These are phyloP conservation scores for Pythium grandisporangium DNA, from an alignment of 352 stramenopile species.

Conservation along the genomic window DNA sequence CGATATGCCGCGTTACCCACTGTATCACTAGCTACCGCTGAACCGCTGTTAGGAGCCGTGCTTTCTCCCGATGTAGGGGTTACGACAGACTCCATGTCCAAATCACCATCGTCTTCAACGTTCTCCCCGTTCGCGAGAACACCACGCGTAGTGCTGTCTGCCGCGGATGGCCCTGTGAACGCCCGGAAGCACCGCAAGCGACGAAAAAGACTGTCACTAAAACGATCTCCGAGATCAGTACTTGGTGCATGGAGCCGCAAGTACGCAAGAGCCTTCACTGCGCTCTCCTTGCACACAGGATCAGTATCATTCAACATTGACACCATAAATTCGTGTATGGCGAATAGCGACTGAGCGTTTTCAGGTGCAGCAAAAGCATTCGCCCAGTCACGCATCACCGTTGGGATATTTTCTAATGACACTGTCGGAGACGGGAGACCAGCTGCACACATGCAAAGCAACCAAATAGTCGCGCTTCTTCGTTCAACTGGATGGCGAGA, in stretches of 20 bases:
- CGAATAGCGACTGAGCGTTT: conserved; percentile 23
- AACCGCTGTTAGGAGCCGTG: too few species aligned
- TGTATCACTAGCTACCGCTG: conserved; percentile 3
- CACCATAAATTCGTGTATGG: conserved; percentile 68
- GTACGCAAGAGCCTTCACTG: conserved; percentile 71
- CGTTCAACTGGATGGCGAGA: conserved; percentile 33
- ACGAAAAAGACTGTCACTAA: conserved; percentile 74
- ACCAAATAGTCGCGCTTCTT: conserved; percentile 48
- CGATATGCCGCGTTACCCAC: conserved; percentile 78
- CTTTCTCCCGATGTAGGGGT: too few species aligned
- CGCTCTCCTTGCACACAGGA: conserved; percentile 57
- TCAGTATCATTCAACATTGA: conserved; percentile 73
- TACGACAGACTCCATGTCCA: too few species aligned
- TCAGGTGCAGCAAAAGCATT: too few species aligned
- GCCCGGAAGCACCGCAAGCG: conserved; percentile 70
- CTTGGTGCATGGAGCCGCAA: conserved; percentile 45
- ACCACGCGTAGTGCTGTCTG: too few species aligned
- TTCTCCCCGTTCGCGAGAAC: conserved; percentile 15
- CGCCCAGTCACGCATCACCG: too few species aligned
- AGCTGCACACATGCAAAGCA: conserved; percentile 59
- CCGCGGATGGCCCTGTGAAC: conserved; percentile 26
- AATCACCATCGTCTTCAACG: too few species aligned
- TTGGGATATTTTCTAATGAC: too few species aligned
- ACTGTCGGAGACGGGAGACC: conserved; percentile 17
- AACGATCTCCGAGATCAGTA: conserved; percentile 38